phyloP scores from a whole-genome alignment of 805 yeast genomes.

The Wickerhamiella siamensis region DNA sequence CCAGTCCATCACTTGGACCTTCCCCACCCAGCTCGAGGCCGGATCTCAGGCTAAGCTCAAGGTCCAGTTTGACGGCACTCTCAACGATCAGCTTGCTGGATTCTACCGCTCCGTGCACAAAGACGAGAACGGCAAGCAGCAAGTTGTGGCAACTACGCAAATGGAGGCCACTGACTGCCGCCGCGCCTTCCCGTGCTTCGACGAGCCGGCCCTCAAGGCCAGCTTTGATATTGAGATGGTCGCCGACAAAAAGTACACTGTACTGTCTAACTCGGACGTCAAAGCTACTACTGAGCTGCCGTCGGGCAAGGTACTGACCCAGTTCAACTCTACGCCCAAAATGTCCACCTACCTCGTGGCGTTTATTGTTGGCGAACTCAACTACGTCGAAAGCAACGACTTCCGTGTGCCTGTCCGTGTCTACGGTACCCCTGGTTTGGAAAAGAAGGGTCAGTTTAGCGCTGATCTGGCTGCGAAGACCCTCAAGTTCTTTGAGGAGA shows the following conservation, averaged over 20 bases:
- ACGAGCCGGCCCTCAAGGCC: slow-evolving; percentile 60
- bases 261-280: slow-evolving; percentile 55
- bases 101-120: slow-evolving; percentile 52
- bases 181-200: slow-evolving; percentile 64
- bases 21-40: slow-evolving; percentile 29
- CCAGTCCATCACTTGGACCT: slow-evolving; percentile 50
- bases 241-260: slow-evolving; percentile 38
- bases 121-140: slow-evolving; percentile 37
- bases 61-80: slow-evolving; percentile 39
- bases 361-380: slow-evolving; percentile 54
- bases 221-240: slow-evolving; percentile 44
- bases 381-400: slow-evolving; percentile 40
- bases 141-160: slow-evolving; percentile 50
- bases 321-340: slow-evolving; percentile 49
- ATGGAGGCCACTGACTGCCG: slow-evolving; percentile 71
- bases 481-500: slow-evolving; percentile 47
- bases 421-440: slow-evolving; percentile 54
- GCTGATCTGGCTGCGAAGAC: slow-evolving; percentile 52
- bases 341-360: slow-evolving; percentile 69
- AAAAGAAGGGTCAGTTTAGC: slow-evolving; percentile 46
- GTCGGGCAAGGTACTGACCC: slow-evolving; percentile 32
- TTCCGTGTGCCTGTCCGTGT: slow-evolving; percentile 54
- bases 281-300: slow-evolving; percentile 27
- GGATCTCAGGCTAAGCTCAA: slow-evolving; percentile 41
- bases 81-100: slow-evolving; percentile 60